Evolutionary conservation across 257 asterid species (phyloP).

Genomic region (Echium plantagineum): DNA sequence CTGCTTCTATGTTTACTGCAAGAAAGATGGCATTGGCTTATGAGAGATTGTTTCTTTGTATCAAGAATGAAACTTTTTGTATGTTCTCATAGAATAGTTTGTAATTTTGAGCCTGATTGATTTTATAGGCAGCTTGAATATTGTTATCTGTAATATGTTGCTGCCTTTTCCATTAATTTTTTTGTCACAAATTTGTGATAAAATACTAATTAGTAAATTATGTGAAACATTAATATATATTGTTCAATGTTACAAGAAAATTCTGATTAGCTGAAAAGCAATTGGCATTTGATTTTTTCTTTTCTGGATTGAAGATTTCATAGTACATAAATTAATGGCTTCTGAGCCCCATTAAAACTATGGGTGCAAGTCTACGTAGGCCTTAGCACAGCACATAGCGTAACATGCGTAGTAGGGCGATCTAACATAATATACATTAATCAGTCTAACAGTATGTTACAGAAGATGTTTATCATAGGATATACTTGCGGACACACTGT

Average conservation of each 20-base stretch:
- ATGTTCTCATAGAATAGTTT: conserved; percentile 27
- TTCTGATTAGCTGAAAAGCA: no score
- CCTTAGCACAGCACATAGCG: no score
- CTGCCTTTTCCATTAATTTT: neutral
- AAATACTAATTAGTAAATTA: no score
- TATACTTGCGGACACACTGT: conserved; percentile 35
- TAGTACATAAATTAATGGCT: no score
- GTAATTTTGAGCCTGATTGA: neutral
- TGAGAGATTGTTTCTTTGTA: conserved; percentile 79
- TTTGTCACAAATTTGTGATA: no score
- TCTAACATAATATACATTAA: neutral
- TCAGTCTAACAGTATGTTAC: neutral
- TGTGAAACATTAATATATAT: no score
- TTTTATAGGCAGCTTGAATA: neutral
- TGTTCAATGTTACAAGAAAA: no score
- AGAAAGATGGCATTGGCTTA: conserved; percentile 80
- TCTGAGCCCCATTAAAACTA: no score
- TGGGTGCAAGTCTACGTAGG: no score
- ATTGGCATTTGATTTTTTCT: no score
- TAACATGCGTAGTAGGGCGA: no score
- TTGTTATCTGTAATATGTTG: neutral
- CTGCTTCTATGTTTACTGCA: conserved; percentile 75
- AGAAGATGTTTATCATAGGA: conserved; percentile 27
- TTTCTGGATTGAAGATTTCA: no score
- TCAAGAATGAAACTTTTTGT: conserved; percentile 64